Percentiles rank a stretch among this genome's conserved stretches.
phyloP scores from a whole-genome alignment of 148 eudicot species.

The Rhododendron kiyosumense region DNA sequence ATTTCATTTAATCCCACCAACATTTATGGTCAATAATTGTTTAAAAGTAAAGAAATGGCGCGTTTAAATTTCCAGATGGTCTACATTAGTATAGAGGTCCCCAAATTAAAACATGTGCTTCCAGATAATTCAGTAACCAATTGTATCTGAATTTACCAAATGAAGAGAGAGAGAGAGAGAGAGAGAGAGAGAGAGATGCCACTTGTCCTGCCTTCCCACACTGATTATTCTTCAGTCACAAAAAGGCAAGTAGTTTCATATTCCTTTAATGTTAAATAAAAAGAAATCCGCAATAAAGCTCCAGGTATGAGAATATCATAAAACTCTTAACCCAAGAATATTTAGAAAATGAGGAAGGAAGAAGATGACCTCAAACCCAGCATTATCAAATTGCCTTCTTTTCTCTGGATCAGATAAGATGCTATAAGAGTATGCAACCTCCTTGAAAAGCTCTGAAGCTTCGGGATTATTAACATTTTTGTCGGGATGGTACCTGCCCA shows the following conservation, averaged over 20 bases:
- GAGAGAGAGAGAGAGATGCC: not conserved
- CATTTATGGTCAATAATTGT: not conserved
- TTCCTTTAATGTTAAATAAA: not conserved
- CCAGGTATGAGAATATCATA: not conserved
- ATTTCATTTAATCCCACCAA: not conserved
- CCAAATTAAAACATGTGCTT: not conserved
- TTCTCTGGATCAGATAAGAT: slow-evolving; percentile 94
- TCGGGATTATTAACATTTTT: slow-evolving; percentile 96
- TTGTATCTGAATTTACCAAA: not conserved
- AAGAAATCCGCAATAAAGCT: not conserved
- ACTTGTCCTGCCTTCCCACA: not conserved
- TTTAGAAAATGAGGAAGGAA: not conserved
- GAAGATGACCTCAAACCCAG: slow-evolving; percentile 83
- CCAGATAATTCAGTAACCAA: not conserved
- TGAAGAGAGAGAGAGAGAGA: too few species aligned
- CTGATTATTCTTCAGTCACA: not conserved
- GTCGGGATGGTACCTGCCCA: slow-evolving; percentile 93
- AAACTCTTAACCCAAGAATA: not conserved
- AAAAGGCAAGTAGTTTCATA: not conserved
- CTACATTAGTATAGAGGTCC: not conserved
- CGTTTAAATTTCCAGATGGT: not conserved
- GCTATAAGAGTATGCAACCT: slow-evolving; percentile 91
- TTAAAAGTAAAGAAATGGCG: not conserved
- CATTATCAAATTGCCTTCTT: slow-evolving; percentile 89
- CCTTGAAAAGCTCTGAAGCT: slow-evolving; percentile 90